Evolutionary conservation across 1,284 basidiomycete species (phyloP).

Genomic region (Trichosporon asahii): DNA sequence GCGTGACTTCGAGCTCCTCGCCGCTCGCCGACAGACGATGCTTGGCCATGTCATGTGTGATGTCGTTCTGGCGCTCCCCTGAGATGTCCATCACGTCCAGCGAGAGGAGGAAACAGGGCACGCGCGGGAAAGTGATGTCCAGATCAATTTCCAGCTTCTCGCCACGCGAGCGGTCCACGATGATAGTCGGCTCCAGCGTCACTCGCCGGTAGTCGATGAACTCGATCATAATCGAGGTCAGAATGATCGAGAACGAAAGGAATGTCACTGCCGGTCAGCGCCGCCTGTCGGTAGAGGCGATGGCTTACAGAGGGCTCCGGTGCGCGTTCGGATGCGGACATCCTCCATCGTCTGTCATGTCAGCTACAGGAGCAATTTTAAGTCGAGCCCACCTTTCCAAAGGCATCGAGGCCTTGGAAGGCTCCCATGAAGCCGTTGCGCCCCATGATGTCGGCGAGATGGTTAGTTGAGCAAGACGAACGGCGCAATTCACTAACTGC

Average conservation of each 20-base stretch:
- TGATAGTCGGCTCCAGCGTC: slow-evolving; percentile 78
- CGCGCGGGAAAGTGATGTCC: slow-evolving; percentile 92
- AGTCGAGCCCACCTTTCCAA: slow-evolving; percentile 75
- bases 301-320: slow-evolving; percentile 77
- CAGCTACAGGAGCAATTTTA: background rate
- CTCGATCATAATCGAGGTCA: slow-evolving; percentile 86
- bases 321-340: slow-evolving; percentile 94
- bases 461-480: background rate
- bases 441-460: slow-evolving; percentile 36
- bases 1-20: slow-evolving; percentile 56
- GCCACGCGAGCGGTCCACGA: slow-evolving; percentile 89
- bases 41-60: slow-evolving; percentile 86
- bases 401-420: slow-evolving; percentile 73
- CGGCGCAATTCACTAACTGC: background rate
- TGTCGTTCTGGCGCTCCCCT: slow-evolving; percentile 86
- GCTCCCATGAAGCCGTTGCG: slow-evolving; percentile 50
- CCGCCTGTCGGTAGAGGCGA: slow-evolving; percentile 7
- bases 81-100: slow-evolving; percentile 98
- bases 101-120: slow-evolving; percentile 95
- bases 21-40: slow-evolving; percentile 69
- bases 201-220: slow-evolving; percentile 92
- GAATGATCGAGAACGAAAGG: slow-evolving; percentile 84
- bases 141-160: slow-evolving; percentile 89
- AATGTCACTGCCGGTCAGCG: slow-evolving; percentile 68
- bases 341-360: slow-evolving; percentile 81